A percentile compares a stretch with the other conserved stretches of the same genome.
phyloP scores from a whole-genome alignment of 75 land plant genomes.

The Adiantum capillusveneris region DNA sequence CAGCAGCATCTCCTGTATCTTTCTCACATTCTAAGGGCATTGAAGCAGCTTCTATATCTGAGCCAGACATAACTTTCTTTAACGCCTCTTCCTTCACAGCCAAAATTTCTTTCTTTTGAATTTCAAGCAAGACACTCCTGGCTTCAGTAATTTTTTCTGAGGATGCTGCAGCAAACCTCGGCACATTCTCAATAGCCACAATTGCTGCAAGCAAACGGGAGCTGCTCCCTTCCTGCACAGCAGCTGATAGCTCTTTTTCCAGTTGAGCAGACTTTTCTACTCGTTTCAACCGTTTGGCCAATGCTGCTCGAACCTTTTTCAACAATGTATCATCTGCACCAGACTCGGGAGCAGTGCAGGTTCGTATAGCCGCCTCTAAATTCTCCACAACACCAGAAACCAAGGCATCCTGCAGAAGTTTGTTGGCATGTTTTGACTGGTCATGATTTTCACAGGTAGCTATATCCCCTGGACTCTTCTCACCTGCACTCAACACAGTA shows the following conservation, averaged over 20 bases:
- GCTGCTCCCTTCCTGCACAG: conserved; percentile 5
- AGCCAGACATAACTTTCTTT: background rate
- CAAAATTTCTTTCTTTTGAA: conserved; percentile 16
- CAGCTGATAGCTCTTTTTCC: conserved; percentile 11
- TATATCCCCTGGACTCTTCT: background rate
- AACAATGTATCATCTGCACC: conserved; percentile 4
- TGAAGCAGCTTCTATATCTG: background rate
- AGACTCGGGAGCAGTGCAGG: background rate
- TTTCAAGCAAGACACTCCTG: conserved; percentile 3
- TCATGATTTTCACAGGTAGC: background rate
- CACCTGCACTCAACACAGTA: background rate
- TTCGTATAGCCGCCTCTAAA: conserved; percentile 7
- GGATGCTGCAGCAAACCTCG: conserved; percentile 15
- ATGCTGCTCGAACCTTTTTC: conserved; percentile 23
- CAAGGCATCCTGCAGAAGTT: conserved; percentile 18
- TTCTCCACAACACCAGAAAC: conserved; percentile 18
- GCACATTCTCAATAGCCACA: conserved; percentile 13
- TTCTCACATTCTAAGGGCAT: background rate
- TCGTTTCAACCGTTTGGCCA: conserved; percentile 20
- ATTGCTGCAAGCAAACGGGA: conserved; percentile 9
- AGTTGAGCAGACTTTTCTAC: conserved; percentile 10
- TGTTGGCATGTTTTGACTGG: conserved; percentile 4
- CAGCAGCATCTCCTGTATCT: no score
- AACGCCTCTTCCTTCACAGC: background rate
- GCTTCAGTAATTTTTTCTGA: conserved; percentile 14